These are phyloP conservation scores for Fusarium sp. DNA, from an alignment of 2,329 filamentous ascomycete genomes.

Conservation along the genomic window DNA sequence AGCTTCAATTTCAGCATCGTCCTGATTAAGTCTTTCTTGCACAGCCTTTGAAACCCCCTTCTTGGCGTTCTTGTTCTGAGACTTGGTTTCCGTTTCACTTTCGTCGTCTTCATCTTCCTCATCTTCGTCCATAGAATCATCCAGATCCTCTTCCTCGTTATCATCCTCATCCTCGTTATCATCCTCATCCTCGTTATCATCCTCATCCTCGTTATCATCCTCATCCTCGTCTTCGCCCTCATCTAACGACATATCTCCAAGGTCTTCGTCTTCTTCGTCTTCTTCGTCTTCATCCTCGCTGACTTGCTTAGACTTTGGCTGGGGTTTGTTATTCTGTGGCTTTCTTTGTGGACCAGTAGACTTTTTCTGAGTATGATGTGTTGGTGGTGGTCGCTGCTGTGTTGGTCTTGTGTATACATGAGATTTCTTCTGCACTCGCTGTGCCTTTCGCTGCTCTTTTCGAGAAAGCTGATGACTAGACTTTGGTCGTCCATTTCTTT, in stretches of 20 bases:
- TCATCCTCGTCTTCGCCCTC: constrained; percentile 27
- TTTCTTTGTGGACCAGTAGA: constrained; percentile 5
- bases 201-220: constrained; percentile 39
- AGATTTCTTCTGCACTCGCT: constrained; percentile 71
- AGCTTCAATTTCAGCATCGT: constrained; percentile 89
- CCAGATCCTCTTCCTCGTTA: constrained; percentile 42
- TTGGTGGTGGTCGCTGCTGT: constrained; percentile 18
- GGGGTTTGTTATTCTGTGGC: constrained; percentile 2
- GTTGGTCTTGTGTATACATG: constrained; percentile 49
- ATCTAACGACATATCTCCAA: constrained; percentile 16
- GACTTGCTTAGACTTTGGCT: constrained; percentile 10
- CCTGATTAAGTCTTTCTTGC: constrained; percentile 74
- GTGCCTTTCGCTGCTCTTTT: constrained; percentile 76
- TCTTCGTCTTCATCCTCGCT: constrained; percentile 35
- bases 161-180: background rate
- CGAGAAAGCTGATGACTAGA: constrained; percentile 52
- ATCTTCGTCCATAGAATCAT: constrained; percentile 39
- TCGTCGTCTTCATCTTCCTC: constrained; percentile 39
- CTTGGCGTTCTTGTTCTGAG: constrained; percentile 43
- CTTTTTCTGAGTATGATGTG: constrained; percentile 12
- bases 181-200: constrained; percentile 40
- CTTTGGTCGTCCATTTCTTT: constrained; percentile 22
- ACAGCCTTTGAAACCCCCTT: constrained; percentile 33
- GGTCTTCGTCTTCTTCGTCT: constrained; percentile 8
- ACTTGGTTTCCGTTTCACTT: constrained; percentile 42